These are phyloP conservation scores for Samsoniella hepiali DNA, from an alignment of 2,329 filamentous ascomycete genomes.

Conservation along the genomic window DNA sequence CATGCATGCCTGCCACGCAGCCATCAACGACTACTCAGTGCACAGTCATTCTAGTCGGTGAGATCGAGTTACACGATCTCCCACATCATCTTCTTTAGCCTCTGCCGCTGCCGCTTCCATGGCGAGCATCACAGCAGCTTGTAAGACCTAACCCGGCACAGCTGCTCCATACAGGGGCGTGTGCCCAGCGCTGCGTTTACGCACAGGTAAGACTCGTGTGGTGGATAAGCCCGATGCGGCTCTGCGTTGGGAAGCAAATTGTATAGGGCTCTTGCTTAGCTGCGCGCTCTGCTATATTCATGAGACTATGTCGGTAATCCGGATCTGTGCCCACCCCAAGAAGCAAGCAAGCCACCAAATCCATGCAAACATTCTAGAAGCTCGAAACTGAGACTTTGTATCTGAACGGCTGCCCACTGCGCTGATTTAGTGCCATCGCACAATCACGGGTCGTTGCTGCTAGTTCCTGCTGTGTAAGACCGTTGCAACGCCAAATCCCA, in stretches of 20 bases:
- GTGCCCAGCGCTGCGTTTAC: neutral
- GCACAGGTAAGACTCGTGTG: neutral
- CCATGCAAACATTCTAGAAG: neutral
- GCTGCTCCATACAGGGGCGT: neutral
- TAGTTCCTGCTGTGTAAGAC: neutral
- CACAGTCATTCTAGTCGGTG: neutral
- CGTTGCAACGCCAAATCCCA: neutral
- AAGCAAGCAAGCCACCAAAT: neutral
- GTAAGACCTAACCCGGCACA: neutral
- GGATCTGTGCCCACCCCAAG: too few species aligned
- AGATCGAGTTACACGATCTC: neutral
- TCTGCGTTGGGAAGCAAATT: neutral
- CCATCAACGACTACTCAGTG: neutral
- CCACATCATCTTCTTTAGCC: neutral
- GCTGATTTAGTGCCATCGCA: neutral
- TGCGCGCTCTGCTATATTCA: neutral
- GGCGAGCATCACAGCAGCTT: neutral
- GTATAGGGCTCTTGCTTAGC: neutral
- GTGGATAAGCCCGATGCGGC: neutral
- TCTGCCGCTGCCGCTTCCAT: neutral
- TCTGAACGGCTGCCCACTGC: neutral
- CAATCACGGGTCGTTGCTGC: neutral
- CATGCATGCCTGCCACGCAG: neutral
- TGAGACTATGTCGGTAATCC: neutral
- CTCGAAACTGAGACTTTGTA: neutral